Evolutionary conservation across 352 stramenopile genomes (phyloP).

Genomic region (Phytophthora colocasiae): DNA sequence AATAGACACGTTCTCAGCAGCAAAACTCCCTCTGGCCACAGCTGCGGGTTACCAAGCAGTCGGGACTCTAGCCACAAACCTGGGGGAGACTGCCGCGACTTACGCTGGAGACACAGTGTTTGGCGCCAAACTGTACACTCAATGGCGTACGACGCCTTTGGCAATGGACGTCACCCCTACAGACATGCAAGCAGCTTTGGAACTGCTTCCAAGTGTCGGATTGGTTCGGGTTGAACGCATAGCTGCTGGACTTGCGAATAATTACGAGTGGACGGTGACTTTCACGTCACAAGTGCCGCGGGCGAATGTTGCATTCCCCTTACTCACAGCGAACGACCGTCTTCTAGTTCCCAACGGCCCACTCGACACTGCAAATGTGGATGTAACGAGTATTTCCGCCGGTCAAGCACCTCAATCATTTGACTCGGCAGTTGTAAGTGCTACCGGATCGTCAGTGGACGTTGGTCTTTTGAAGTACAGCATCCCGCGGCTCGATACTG

Average conservation of each 20-base stretch:
- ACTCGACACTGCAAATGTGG: constrained; percentile 31
- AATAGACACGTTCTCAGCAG: constrained; percentile 75
- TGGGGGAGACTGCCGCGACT: constrained; percentile 33
- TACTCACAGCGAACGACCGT: constrained; percentile 63
- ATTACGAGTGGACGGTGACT: constrained; percentile 91
- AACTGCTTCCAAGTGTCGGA: constrained; percentile 90
- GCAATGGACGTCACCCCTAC: constrained; percentile 62
- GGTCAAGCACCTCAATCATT: constrained; percentile 54
- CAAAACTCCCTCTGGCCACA: constrained; percentile 63
- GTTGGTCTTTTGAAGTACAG: constrained; percentile 50
- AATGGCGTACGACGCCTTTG: constrained; percentile 67
- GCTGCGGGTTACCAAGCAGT: constrained; percentile 36
- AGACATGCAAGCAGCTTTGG: constrained; percentile 77
- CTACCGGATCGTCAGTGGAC: not conserved
- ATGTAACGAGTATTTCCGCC: constrained; percentile 21
- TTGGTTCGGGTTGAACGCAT: constrained; percentile 92
- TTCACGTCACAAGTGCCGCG: constrained; percentile 76
- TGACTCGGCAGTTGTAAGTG: constrained; percentile 36
- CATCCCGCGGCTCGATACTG: constrained; percentile 61
- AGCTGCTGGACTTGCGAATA: constrained; percentile 55
- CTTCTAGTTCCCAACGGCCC: constrained; percentile 34
- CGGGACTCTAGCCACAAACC: constrained; percentile 20
- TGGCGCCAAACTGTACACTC: constrained; percentile 48
- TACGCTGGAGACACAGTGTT: constrained; percentile 66
- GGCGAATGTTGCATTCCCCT: constrained; percentile 34